Evolutionary conservation across 257 asterid species (phyloP).

Genomic region (Nicotiana tabacum): DNA sequence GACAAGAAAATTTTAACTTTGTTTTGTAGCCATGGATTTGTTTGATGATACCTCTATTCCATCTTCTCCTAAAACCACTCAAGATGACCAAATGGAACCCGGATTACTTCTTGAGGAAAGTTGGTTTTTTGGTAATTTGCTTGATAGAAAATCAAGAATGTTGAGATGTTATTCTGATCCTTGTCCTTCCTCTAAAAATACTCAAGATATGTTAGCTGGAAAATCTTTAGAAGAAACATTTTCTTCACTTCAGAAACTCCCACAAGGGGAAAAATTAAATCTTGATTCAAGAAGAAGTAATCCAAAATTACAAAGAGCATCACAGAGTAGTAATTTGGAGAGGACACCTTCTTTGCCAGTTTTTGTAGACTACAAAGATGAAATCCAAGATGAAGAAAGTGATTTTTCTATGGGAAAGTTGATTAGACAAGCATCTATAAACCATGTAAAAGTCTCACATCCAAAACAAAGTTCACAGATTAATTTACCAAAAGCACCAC

Average conservation of each 20-base stretch:
- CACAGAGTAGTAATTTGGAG: slow-evolving; percentile 1
- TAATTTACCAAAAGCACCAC: background rate
- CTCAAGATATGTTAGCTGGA: background rate
- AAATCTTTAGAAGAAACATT: slow-evolving; percentile 13
- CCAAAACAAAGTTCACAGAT: background rate
- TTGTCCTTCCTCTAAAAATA: slow-evolving; percentile 20
- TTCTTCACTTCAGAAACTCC: slow-evolving; percentile 6
- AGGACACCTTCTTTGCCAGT: slow-evolving; percentile 42
- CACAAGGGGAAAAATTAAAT: background rate
- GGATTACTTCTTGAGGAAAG: slow-evolving; percentile 48
- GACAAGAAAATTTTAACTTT: slow-evolving; percentile 5
- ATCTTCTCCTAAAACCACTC: slow-evolving; percentile 4
- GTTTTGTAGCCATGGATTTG: slow-evolving; percentile 24
- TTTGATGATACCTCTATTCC: slow-evolving; percentile 17
- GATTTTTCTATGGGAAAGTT: slow-evolving; percentile 48
- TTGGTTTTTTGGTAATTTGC: slow-evolving; percentile 76
- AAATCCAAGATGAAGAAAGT: slow-evolving; percentile 36
- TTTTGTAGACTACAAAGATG: slow-evolving; percentile 9
- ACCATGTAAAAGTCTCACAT: slow-evolving; percentile 13
- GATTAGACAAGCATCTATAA: slow-evolving; percentile 61
- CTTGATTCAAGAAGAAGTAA: slow-evolving; percentile 8
- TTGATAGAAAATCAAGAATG: slow-evolving; percentile 41
- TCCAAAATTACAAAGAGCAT: background rate
- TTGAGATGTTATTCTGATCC: slow-evolving; percentile 47
- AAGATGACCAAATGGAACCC: slow-evolving; percentile 37